Base-by-base conservation (phyloP, 2,329 filamentous ascomycete species). In the Zarea fungicola region DNA sequence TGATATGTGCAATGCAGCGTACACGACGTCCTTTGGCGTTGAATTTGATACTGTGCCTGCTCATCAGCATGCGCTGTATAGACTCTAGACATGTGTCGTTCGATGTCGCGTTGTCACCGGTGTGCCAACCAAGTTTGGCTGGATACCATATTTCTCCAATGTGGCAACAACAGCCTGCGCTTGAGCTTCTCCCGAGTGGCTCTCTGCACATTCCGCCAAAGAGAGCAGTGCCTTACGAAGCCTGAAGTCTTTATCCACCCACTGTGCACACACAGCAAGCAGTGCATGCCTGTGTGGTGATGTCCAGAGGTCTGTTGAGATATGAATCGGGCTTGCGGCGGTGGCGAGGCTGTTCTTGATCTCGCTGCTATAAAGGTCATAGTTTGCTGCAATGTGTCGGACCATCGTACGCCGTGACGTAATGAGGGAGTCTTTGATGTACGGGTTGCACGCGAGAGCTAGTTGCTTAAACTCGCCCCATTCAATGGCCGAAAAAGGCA, bases 401-500 rank as follows among this genome's bases (percentile, higher is more conserved):
- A 48, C 37, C 5, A 21, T 25, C 5, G 21, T 19, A 6, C 26
- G 13, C 4, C 44, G 21, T 11, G 22, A 29, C 13, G 25, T 48
- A 28, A 48, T 40, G 14, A 48, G 35, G 6, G 13, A 25, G 25
- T 48, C 44, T 4, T 21, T 35, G 16, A 48, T 41, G 22, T 22
- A 7, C n/a, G 44, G 44, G 28, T 48, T 48, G 16, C 35, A 28
- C 18, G 44, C 44, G 26, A 48, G 29, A 4, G 26, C 26, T 4
- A 48, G 21, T 6, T 48, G 23, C 16, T 41, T 16, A 22, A 48
- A 4, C 44, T 48, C 44, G n/a, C 13, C 10, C 34, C 35, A 48
- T 18, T 40, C 35, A 31, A 48, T 21, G 13, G 44, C 44, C 14
- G 35, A 48, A 16, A 48, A 48, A 21, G 44, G 36, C 10, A 32